Percentiles rank a stretch among this genome's conserved stretches.
These are phyloP conservation scores for Suillus brevipes DNA, from an alignment of 768 basidiomycete genomes.

Conservation along the genomic window DNA sequence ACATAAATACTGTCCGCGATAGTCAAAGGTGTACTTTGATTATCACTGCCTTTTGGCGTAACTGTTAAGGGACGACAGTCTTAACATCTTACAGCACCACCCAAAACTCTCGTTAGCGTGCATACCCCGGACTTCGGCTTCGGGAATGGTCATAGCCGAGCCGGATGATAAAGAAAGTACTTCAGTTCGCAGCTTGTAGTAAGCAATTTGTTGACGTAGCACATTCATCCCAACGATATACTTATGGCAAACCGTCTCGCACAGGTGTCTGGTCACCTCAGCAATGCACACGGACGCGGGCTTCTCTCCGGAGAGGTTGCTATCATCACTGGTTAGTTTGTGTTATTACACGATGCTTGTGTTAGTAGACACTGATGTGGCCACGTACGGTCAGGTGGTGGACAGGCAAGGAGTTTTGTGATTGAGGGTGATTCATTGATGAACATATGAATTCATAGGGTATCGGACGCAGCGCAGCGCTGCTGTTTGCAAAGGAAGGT, in stretches of 20 bases:
- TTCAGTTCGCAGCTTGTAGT: not conserved
- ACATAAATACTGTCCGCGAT: too few relatives aligned
- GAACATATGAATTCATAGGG: constrained; percentile 45
- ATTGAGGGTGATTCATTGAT: not conserved
- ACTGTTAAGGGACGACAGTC: too few relatives aligned
- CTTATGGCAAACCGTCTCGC: constrained; percentile 58
- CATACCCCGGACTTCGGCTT: not conserved
- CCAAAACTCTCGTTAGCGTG: too few relatives aligned
- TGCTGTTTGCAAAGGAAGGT: constrained; percentile 81
- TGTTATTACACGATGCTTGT: not conserved
- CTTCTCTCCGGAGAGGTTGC: constrained; percentile 77
- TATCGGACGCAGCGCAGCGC: constrained; percentile 72
- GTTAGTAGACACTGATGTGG: constrained; percentile 9
- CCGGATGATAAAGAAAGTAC: not conserved
- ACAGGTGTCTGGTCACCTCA: constrained; percentile 72
- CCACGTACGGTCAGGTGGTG: constrained; percentile 52
- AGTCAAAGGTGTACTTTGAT: too few relatives aligned
- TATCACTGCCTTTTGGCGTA: too few relatives aligned
- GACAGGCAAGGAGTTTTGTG: constrained; percentile 50
- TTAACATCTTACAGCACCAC: too few relatives aligned
- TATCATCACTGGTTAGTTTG: constrained; percentile 73
- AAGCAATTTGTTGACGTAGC: not conserved
- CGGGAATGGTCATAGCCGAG: not conserved
- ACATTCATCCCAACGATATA: not conserved
- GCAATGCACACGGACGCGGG: constrained; percentile 50